Percentiles rank a stretch among this genome's conserved stretches.
These are phyloP conservation scores for Hirsutella thompsonii DNA, from an alignment of 2,329 filamentous ascomycete genomes.

Conservation along the genomic window DNA sequence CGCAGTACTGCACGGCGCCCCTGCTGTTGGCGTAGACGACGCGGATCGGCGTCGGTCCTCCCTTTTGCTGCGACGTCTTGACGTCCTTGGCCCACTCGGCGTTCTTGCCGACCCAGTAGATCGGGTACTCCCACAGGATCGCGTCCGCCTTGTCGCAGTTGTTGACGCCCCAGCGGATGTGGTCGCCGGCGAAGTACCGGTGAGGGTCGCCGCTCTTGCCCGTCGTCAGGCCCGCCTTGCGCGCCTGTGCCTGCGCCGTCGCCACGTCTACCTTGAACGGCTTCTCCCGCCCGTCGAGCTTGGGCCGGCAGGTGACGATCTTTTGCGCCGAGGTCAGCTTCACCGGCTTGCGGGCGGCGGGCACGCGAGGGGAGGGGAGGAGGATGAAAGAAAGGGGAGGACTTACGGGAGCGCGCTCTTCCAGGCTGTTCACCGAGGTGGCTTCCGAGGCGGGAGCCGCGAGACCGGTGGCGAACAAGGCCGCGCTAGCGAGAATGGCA, in stretches of 20 bases:
- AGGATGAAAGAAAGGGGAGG: neutral
- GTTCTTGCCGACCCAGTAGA: conserved; percentile 3
- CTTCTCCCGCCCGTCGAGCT: conserved; percentile 1
- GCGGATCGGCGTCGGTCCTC: conserved; percentile 3
- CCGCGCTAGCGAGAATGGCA: neutral
- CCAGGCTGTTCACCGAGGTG: neutral
- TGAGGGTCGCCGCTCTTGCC: conserved; percentile 4
- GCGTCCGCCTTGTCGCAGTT: conserved; percentile 1
- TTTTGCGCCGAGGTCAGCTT: too few species aligned
- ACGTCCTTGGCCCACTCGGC: conserved; percentile 2
- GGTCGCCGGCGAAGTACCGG: conserved; percentile 2
- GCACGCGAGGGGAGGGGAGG: too few species aligned
- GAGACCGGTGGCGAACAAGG: neutral
- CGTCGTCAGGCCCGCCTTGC: conserved; percentile 2
- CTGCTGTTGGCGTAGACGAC: conserved; percentile 3
- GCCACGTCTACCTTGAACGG: neutral
- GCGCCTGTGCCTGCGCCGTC: neutral
- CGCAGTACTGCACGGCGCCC: conserved; percentile 1
- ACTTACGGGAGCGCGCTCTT: neutral
- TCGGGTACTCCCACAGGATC: conserved; percentile 3
- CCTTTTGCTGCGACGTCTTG: conserved; percentile 2
- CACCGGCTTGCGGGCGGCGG: neutral
- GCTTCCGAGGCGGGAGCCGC: neutral
- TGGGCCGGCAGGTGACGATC: conserved; percentile 1
- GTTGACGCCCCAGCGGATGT: neutral